Evolutionary conservation across 2,329 filamentous ascomycete genomes (phyloP).

Genomic region (Ramularia collo-cygni): DNA sequence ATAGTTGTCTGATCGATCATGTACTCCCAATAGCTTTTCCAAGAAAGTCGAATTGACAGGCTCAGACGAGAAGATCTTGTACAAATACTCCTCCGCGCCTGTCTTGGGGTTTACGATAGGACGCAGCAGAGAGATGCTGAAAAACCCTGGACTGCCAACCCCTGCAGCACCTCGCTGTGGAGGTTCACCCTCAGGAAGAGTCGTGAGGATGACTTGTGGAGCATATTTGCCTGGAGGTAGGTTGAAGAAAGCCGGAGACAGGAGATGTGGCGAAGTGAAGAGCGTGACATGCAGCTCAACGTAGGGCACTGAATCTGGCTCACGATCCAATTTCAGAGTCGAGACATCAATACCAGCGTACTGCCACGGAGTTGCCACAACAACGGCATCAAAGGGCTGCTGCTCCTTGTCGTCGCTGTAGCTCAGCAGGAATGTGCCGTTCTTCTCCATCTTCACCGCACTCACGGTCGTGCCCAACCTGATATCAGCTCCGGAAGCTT

Average conservation of each 20-base stretch:
- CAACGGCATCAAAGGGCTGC: constrained; percentile 47
- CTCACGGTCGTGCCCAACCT: constrained; percentile 62
- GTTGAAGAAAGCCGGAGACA: constrained; percentile 68
- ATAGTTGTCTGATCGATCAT: constrained; percentile 12
- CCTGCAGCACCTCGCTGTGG: constrained; percentile 44
- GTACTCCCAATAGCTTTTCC: constrained; percentile 39
- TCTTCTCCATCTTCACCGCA: constrained; percentile 41
- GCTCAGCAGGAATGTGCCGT: constrained; percentile 40
- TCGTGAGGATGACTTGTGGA: constrained; percentile 76
- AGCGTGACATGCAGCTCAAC: constrained; percentile 82
- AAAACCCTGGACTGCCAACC: constrained; percentile 72
- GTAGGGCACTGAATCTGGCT: constrained; percentile 76
- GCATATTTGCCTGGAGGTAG: constrained; percentile 51
- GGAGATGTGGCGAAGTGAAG: constrained; percentile 67
- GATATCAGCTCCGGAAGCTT: constrained; percentile 54
- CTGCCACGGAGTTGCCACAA: constrained; percentile 79
- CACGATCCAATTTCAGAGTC: constrained; percentile 35
- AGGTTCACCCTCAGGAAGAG: constrained; percentile 57
- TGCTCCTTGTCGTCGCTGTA: constrained; percentile 21
- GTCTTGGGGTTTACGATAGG: constrained; percentile 48
- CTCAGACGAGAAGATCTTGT: constrained; percentile 59
- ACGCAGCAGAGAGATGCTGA: constrained; percentile 71
- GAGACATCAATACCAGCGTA: constrained; percentile 57
- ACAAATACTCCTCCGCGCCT: constrained; percentile 46
- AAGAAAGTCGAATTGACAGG: constrained; percentile 44